Evolutionary conservation across 225 moss, liverwort and hornwort species (phyloP).

Genomic region (Physcomitrellopsis africana): DNA sequence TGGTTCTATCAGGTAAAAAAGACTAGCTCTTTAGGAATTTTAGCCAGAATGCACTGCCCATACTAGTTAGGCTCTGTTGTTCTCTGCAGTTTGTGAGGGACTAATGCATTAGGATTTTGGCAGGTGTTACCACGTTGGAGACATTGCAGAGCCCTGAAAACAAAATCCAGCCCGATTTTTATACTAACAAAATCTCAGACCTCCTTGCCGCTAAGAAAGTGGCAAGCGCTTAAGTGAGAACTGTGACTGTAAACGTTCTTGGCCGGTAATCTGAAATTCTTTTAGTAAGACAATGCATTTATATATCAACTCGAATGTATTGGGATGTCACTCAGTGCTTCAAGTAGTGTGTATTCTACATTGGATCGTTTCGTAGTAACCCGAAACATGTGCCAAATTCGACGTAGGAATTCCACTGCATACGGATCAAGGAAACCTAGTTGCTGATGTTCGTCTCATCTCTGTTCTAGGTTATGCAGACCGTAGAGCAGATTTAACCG

Average conservation of each 20-base stretch:
- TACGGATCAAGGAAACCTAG: constrained; percentile 5
- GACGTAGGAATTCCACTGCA: not conserved
- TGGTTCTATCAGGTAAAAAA: constrained; percentile 76
- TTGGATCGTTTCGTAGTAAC: constrained; percentile 2
- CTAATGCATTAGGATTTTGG: constrained; percentile 17
- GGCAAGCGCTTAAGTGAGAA: constrained; percentile 34
- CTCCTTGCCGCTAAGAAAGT: constrained; percentile 66
- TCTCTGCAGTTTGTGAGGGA: not conserved
- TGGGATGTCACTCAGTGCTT: constrained; percentile 9
- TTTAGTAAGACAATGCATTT: not conserved
- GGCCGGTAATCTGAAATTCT: constrained; percentile 13
- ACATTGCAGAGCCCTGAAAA: constrained; percentile 74
- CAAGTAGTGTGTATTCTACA: constrained; percentile 25
- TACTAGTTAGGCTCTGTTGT: not conserved
- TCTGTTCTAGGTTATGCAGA: not conserved
- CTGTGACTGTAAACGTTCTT: not conserved
- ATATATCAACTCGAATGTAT: not conserved
- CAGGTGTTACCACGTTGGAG: constrained; percentile 89
- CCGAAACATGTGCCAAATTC: constrained; percentile 23
- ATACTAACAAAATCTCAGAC: constrained; percentile 75
- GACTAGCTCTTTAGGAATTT: not conserved
- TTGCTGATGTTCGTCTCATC: constrained; percentile 12
- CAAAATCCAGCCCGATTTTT: constrained; percentile 69
- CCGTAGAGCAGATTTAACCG: not conserved
- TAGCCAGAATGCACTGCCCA: not conserved